Evolutionary conservation across 768 basidiomycete species (phyloP).

Genomic region (Calvatia gigantea): DNA sequence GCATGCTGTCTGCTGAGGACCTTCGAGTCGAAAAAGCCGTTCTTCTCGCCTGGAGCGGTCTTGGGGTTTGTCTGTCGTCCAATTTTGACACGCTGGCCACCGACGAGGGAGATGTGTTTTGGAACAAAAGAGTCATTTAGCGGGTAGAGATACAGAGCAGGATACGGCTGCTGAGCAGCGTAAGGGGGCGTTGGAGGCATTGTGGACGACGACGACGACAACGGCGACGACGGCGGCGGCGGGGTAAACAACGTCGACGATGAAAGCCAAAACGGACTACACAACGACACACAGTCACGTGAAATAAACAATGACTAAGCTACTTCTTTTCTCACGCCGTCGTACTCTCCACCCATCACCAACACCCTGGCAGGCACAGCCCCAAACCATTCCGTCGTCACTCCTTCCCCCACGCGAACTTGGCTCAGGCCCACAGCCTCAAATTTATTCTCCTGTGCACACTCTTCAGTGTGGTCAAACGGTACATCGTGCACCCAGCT

Average conservation of each 20-base stretch:
- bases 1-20: constrained; percentile 92
- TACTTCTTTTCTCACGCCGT: background rate
- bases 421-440: no score
- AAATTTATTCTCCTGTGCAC: no score
- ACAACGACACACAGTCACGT: background rate
- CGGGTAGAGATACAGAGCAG: constrained; percentile 75
- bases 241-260: constrained; percentile 10
- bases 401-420: no score
- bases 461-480: background rate
- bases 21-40: constrained; percentile 97
- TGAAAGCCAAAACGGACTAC: background rate
- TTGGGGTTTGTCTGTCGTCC: constrained; percentile 95
- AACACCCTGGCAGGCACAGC: no score
- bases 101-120: constrained; percentile 84
- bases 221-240: constrained; percentile 12
- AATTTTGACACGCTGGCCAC: constrained; percentile 77
- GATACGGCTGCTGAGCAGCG: constrained; percentile 26
- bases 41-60: constrained; percentile 87
- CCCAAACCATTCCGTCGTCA: no score
- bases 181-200: constrained; percentile 22
- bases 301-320: constrained; percentile 7
- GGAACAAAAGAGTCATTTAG: constrained; percentile 93
- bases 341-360: no score
- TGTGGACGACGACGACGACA: constrained; percentile 9
- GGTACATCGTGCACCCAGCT: background rate